Percentiles rank a stretch among this genome's conserved stretches.
Conservation (phyloP, 495 filamentous ascomycete species). For the Penicillium silybi region DNA sequence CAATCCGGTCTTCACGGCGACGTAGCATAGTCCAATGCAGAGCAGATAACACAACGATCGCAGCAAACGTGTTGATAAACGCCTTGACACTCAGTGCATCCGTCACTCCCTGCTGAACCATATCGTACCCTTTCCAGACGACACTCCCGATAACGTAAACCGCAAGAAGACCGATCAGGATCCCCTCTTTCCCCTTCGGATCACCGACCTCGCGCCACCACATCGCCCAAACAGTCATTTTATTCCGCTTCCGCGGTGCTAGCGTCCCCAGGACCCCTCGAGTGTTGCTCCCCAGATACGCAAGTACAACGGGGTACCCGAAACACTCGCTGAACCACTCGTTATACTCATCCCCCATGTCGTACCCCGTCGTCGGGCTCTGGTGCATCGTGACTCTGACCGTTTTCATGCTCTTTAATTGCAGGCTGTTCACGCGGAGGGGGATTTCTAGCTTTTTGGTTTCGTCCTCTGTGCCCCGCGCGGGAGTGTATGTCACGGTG, state of each 20-base stretch:
- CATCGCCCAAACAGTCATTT: not conserved
- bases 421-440: conserved; percentile 50
- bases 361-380: conserved; percentile 60
- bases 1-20: conserved; percentile 46
- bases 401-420: conserved; percentile 44
- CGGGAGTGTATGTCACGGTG: conserved; percentile 52
- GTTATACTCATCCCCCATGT: conserved; percentile 63
- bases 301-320: conserved; percentile 61
- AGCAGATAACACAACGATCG: not conserved
- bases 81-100: not conserved
- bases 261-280: conserved; percentile 62
- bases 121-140: not conserved
- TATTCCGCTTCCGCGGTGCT: conserved; percentile 28
- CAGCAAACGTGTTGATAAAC: not conserved
- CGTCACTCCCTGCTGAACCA: not conserved
- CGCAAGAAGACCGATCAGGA: not conserved
- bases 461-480: conserved; percentile 7
- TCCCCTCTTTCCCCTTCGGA: not conserved
- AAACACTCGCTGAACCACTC: conserved; percentile 72
- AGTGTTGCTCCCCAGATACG: conserved; percentile 62
- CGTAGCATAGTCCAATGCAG: not conserved
- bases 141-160: not conserved
- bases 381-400: conserved; percentile 53
- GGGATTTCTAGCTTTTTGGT: conserved; percentile 51
- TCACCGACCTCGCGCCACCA: not conserved